phyloP scores from a whole-genome alignment of 2,329 filamentous ascomycete genomes.

The Arthrobotrys pseudoclavata region DNA sequence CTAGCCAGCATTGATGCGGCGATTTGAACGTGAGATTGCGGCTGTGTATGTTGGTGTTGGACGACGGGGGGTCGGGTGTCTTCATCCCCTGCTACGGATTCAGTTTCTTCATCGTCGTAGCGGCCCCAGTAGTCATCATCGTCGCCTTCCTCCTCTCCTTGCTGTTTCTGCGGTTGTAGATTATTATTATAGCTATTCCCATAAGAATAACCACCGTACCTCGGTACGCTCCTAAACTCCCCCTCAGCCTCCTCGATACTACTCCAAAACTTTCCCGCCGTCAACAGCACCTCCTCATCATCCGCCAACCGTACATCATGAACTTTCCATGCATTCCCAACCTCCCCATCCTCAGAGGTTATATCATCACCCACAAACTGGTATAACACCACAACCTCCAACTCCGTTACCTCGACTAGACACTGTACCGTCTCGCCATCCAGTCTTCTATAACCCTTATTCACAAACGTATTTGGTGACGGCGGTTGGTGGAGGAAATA shows the following conservation, averaged over 20 bases:
- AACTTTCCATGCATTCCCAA: constrained; percentile 50
- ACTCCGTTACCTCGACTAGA: constrained; percentile 29
- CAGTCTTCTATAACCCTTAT: constrained; percentile 75
- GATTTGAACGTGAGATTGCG: constrained; percentile 64
- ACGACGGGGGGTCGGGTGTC: constrained; percentile 59
- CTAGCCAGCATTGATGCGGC: constrained; percentile 46
- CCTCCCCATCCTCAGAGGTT: constrained; percentile 1
- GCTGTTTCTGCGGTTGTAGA: constrained; percentile 61
- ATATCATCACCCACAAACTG: constrained; percentile 38
- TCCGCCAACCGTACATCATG: constrained; percentile 47
- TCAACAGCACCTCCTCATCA: constrained; percentile 38
- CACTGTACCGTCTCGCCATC: constrained; percentile 75
- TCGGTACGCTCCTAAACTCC: constrained; percentile 48
- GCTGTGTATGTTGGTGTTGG: constrained; percentile 60
- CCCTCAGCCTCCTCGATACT: constrained; percentile 62
- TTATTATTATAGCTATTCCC: background rate
- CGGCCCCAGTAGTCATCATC: constrained; percentile 85
- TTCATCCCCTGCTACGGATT: constrained; percentile 67
- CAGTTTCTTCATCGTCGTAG: constrained; percentile 73
- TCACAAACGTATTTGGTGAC: constrained; percentile 74
- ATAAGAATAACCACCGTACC: constrained; percentile 10
- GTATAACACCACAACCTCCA: constrained; percentile 46
- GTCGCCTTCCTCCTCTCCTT: constrained; percentile 73
- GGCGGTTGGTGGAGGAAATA: constrained; percentile 84
- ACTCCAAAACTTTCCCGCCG: constrained; percentile 54